A percentile compares a stretch with the other conserved stretches of the same genome.
Evolutionary conservation across 2,329 filamentous ascomycete species (phyloP).

Genomic region (Colletotrichum sp.): DNA sequence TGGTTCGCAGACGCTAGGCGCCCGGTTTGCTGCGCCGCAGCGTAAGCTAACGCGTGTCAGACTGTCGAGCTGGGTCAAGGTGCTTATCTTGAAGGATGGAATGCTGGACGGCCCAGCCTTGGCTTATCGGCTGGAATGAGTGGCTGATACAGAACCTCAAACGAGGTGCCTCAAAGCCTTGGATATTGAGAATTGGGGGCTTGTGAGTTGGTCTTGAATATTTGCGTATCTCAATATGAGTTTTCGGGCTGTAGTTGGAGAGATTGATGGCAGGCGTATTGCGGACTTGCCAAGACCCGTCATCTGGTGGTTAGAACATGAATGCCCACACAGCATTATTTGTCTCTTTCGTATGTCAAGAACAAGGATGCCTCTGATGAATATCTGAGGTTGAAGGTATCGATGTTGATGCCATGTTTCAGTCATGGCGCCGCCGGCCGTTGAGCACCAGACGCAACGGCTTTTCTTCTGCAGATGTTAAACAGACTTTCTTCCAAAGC

Average conservation of each 20-base stretch:
- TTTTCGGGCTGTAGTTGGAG: neutral
- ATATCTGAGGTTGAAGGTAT: neutral
- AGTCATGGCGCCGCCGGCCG: neutral
- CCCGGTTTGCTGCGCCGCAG: neutral
- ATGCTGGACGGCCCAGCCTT: neutral
- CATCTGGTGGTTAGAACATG: neutral
- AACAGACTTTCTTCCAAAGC: neutral
- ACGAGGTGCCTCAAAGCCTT: neutral
- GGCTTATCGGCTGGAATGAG: neutral
- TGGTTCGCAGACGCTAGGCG: neutral
- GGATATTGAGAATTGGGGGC: neutral
- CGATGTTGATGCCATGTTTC: neutral
- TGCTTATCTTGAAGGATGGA: neutral
- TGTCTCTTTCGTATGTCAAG: no score
- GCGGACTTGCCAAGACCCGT: neutral
- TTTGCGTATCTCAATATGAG: no score
- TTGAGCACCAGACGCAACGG: neutral
- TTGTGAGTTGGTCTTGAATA: neutral
- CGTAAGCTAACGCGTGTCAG: neutral
- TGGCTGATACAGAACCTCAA: neutral
- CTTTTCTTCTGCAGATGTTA: neutral
- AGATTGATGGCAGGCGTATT: neutral
- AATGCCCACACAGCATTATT: neutral
- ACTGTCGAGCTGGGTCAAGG: neutral
- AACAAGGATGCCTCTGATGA: no score